phyloP scores from a whole-genome alignment of 1,284 basidiomycete genomes.

The Cutaneotrichosporon curvatum region DNA sequence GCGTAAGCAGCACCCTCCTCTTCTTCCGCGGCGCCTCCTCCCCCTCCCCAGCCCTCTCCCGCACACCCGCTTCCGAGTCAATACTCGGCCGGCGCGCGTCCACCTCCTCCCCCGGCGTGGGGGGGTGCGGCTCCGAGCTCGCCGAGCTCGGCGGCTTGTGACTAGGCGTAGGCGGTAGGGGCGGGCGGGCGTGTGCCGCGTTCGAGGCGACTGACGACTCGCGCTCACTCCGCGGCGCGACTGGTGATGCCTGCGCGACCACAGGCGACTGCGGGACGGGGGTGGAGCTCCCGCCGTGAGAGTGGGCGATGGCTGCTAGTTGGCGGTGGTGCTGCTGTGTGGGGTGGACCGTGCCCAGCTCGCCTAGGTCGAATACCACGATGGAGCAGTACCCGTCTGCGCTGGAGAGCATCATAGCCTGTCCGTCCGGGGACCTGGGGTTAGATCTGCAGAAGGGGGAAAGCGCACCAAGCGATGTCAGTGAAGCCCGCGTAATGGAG shows the following conservation, averaged over 20 bases:
- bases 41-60: no score
- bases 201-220: conserved; percentile 35
- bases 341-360: conserved; percentile 76
- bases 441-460: background rate
- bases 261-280: conserved; percentile 50
- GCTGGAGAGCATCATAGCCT: conserved; percentile 82
- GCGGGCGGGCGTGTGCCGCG: no score
- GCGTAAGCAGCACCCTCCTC: no score
- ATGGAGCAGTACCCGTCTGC: conserved; percentile 97
- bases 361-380: conserved; percentile 68
- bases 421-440: conserved; percentile 86
- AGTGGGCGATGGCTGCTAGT: conserved; percentile 75
- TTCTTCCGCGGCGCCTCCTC: no score
- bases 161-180: no score
- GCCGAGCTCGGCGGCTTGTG: no score
- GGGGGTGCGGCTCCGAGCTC: no score
- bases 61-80: no score
- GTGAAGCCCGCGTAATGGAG: conserved; percentile 97
- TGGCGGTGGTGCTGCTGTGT: conserved; percentile 82
- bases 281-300: conserved; percentile 49
- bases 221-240: conserved; percentile 33
- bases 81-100: no score
- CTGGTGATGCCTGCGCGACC: conserved; percentile 40
- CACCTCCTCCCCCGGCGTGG: no score
- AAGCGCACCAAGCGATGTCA: conserved; percentile 82